These are phyloP conservation scores for Recurvomyces mirabilis DNA, from an alignment of 495 filamentous ascomycete species.

Conservation along the genomic window DNA sequence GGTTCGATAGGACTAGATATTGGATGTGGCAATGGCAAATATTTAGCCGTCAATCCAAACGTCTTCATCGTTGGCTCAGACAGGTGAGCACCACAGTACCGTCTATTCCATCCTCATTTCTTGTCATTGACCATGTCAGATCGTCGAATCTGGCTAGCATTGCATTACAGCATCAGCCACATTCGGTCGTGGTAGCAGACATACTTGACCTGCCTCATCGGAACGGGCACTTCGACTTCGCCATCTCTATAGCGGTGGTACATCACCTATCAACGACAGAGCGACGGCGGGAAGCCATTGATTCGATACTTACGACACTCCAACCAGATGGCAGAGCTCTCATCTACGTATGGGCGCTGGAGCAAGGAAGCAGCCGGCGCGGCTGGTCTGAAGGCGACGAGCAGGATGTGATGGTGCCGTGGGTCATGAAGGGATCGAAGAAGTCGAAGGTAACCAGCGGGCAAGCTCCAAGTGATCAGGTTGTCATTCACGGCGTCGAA, in stretches of 20 bases:
- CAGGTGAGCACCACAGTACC: slow-evolving; percentile 40
- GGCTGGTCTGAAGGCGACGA: slow-evolving; percentile 81
- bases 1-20: slow-evolving; percentile 85
- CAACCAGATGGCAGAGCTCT: slow-evolving; percentile 55
- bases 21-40: slow-evolving; percentile 95
- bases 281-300: slow-evolving; percentile 62
- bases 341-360: slow-evolving; percentile 93
- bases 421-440: slow-evolving; percentile 54
- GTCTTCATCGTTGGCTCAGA: slow-evolving; percentile 82
- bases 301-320: slow-evolving; percentile 58
- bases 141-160: slow-evolving; percentile 65
- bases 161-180: slow-evolving; percentile 52
- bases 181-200: slow-evolving; percentile 59
- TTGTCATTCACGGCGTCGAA: slow-evolving; percentile 4
- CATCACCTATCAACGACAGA: slow-evolving; percentile 84
- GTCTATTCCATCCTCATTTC: not conserved
- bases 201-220: slow-evolving; percentile 60
- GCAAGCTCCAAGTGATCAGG: slow-evolving; percentile 12
- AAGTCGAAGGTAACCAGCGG: no score
- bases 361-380: slow-evolving; percentile 77
- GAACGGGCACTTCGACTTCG: slow-evolving; percentile 67
- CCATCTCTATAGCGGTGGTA: slow-evolving; percentile 85
- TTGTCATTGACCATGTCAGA: slow-evolving; percentile 28
- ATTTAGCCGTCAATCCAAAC: slow-evolving; percentile 64
- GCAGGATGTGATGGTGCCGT: slow-evolving; percentile 94